phyloP scores from a whole-genome alignment of 345 rosid genomes.

The Syzygium jambos region DNA sequence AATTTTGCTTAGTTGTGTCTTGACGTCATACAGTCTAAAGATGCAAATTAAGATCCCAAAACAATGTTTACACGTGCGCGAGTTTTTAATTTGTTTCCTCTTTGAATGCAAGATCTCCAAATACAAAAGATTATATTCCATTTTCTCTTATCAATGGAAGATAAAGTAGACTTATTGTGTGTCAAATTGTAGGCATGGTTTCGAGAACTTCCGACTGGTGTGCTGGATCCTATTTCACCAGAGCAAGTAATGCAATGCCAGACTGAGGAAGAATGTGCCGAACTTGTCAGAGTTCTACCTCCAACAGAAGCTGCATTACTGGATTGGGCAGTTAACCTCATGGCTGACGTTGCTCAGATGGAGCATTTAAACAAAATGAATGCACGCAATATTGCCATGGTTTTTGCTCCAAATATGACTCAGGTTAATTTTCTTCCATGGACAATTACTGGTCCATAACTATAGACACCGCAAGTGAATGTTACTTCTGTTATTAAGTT shows the following conservation, averaged over 20 bases:
- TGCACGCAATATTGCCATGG: slow-evolving; percentile 42
- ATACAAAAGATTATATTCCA: neutral
- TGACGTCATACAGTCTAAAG: neutral
- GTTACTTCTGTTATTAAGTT: neutral
- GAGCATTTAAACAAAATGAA: slow-evolving; percentile 44
- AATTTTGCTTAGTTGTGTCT: neutral
- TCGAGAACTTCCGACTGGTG: slow-evolving; percentile 42
- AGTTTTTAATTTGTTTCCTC: neutral
- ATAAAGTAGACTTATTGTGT: neutral
- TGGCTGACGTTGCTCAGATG: slow-evolving; percentile 44
- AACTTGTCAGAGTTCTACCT: slow-evolving; percentile 31
- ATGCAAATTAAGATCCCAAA: neutral
- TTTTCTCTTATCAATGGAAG: neutral
- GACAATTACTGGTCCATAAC: neutral
- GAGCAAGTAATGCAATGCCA: slow-evolving; percentile 40
- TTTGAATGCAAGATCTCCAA: neutral
- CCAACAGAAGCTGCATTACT: slow-evolving; percentile 38
- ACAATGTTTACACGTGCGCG: neutral
- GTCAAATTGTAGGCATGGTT: slow-evolving; percentile 34
- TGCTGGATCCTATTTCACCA: slow-evolving; percentile 36
- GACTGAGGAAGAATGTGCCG: slow-evolving; percentile 32
- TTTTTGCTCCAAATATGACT: slow-evolving; percentile 51
- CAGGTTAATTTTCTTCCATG: slow-evolving; percentile 15
- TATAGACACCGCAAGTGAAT: neutral
- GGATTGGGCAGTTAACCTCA: slow-evolving; percentile 47